phyloP scores from a whole-genome alignment of 306 rosid genomes.

The Prunus fruticosa region DNA sequence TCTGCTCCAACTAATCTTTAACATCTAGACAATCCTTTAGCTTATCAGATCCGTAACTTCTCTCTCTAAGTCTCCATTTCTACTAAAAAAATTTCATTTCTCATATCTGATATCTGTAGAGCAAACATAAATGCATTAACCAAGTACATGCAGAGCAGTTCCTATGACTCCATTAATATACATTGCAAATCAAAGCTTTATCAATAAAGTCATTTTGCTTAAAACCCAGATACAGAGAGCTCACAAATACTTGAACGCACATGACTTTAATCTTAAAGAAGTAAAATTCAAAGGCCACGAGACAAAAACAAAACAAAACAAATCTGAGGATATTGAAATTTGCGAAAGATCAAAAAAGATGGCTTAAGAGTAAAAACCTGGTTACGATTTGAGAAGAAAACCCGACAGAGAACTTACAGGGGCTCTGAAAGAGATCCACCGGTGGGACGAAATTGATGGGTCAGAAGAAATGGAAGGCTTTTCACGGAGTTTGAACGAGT shows the following conservation, averaged over 20 bases:
- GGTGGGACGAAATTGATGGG: not conserved
- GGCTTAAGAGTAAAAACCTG: not conserved
- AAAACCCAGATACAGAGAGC: not conserved
- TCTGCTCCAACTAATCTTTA: not conserved
- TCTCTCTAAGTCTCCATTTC: not conserved
- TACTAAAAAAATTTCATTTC: not conserved
- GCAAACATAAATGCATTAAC: not conserved
- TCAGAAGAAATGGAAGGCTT: not conserved
- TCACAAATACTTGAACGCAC: not conserved
- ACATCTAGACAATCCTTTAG: not conserved
- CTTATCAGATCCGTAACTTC: not conserved
- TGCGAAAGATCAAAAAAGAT: not conserved
- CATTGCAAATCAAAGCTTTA: not conserved
- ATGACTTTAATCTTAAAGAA: not conserved
- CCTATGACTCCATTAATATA: not conserved
- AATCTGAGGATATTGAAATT: not conserved
- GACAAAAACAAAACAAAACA: not conserved
- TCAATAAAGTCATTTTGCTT: not conserved
- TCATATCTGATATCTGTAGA: not conserved
- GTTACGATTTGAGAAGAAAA: not conserved
- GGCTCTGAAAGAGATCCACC: not conserved
- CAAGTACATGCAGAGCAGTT: not conserved
- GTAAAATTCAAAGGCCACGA: not conserved
- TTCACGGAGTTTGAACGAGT: not conserved
- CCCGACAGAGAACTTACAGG: not conserved